Conservation (phyloP, 2,329 filamentous ascomycete genomes). For the Emericellopsis atlantica region DNA sequence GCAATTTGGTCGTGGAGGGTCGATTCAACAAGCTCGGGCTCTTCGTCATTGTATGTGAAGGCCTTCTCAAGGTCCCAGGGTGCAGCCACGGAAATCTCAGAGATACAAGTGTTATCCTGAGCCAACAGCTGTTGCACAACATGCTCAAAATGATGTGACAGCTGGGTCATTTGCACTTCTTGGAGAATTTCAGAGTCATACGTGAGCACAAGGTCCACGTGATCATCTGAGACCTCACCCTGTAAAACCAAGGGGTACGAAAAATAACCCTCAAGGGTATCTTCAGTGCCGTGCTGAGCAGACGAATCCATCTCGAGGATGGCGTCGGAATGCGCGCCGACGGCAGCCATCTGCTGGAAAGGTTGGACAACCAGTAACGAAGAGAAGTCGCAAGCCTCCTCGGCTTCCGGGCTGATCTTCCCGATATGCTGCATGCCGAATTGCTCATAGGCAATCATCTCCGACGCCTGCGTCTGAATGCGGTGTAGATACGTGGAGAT, state of each 20-base stretch:
- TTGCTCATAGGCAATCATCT: conserved; percentile 10
- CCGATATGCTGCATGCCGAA: conserved; percentile 11
- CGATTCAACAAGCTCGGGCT: background rate
- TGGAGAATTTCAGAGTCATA: conserved; percentile 1
- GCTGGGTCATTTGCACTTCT: background rate
- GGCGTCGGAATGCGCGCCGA: background rate
- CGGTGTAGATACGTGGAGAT: conserved; percentile 5
- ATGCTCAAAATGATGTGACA: conserved; percentile 6
- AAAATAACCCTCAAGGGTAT: background rate
- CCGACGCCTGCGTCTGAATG: conserved; percentile 5
- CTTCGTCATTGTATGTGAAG: background rate
- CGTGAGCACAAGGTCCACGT: background rate
- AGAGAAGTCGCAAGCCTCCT: conserved; percentile 8
- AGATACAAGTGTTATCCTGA: background rate
- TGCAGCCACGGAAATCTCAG: background rate
- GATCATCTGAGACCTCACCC: background rate
- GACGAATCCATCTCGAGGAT: background rate
- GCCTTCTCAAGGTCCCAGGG: conserved; percentile 2
- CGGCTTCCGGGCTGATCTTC: conserved; percentile 5
- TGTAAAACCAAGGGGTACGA: conserved; percentile 2
- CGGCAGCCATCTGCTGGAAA: background rate
- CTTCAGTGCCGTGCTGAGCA: background rate
- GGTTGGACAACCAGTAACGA: conserved; percentile 9
- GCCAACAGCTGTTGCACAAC: conserved; percentile 7
- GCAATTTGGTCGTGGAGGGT: background rate